Base-by-base conservation (phyloP, 2,329 filamentous ascomycete genomes). In the Coniochaeta sp. region DNA sequence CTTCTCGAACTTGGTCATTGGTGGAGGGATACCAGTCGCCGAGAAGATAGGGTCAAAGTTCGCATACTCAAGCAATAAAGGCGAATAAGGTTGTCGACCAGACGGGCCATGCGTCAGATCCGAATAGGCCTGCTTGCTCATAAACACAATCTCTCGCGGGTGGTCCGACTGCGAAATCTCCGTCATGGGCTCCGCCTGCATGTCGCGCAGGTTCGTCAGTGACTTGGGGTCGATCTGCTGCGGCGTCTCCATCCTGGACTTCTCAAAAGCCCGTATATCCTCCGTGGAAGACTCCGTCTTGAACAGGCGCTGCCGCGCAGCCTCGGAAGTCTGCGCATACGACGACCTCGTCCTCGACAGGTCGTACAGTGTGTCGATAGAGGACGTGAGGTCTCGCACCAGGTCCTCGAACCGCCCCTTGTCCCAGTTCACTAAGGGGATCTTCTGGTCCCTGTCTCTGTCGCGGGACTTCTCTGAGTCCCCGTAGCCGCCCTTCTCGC, bases 331-430 rank as follows among this genome's bases (percentile, higher is more conserved):
- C 10, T 67, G 60, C 3, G 68, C 66, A 1, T 68, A 70, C 1
- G 75, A 75, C 1, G 77, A 74, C 18, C 86, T 75, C 13, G 85
- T 86, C 48, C 83, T 73, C 0, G 87, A 90, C 13, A 91, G 73
- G 61, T 91, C 86, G 64, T 88, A 91, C 1, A 92, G 75, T 0
- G 85, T 89, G 66, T 91, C 88, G 64, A 91, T 89, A 2, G 86
- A 89, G 6, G 82, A 81, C 14, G 86, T 91, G 56, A 91, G 72
- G 60, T 91, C 87, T 56, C 79, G 78, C 33, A 91, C 79, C 13
- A 91, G 72, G 60, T 90, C 86, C 60, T 88, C 82, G 59, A 91
- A 91, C 51, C 85, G 79, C n/a, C 73, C 72, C 64, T 85, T 86
- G 67, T 89, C 83, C 76, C 82, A 87, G 35, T 78, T 74, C 47